Evolutionary conservation across 768 basidiomycete species (phyloP).

Genomic region (Phanerochaete sordida): DNA sequence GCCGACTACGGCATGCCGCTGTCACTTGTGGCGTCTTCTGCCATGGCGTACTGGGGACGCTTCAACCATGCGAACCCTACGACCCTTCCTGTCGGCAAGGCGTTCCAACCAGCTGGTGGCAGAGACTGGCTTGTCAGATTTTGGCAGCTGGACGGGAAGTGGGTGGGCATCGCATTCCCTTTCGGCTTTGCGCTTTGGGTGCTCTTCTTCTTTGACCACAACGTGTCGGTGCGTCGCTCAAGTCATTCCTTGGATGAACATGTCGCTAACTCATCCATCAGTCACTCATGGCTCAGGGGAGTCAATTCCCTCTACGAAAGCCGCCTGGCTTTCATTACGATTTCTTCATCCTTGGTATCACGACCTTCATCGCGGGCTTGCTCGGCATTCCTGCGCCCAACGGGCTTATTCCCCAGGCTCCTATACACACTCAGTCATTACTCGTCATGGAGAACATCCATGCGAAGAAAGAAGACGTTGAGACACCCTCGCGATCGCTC

Average conservation of each 20-base stretch:
- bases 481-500: slow-evolving; percentile 13
- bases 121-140: slow-evolving; percentile 84
- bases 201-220: slow-evolving; percentile 94
- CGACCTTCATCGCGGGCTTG: slow-evolving; percentile 86
- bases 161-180: slow-evolving; percentile 86
- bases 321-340: slow-evolving; percentile 87
- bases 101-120: slow-evolving; percentile 69
- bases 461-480: slow-evolving; percentile 31
- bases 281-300: slow-evolving; percentile 91
- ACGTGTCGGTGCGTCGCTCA: slow-evolving; percentile 70
- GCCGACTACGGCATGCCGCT: slow-evolving; percentile 93
- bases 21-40: slow-evolving; percentile 71
- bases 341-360: slow-evolving; percentile 88
- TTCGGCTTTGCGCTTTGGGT: slow-evolving; percentile 89
- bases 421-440: slow-evolving; percentile 87
- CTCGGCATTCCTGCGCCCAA: slow-evolving; percentile 86
- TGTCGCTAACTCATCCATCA: slow-evolving; percentile 24
- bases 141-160: slow-evolving; percentile 85
- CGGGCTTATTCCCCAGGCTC: slow-evolving; percentile 82
- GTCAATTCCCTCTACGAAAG: slow-evolving; percentile 85
- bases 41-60: slow-evolving; percentile 82
- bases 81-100: slow-evolving; percentile 65
- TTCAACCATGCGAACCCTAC: slow-evolving; percentile 57
- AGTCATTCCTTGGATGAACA: neutral
- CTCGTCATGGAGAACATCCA: slow-evolving; percentile 54